Conservation (phyloP, 1,139 yeast species). For the Yamadazyma diddensiae region DNA sequence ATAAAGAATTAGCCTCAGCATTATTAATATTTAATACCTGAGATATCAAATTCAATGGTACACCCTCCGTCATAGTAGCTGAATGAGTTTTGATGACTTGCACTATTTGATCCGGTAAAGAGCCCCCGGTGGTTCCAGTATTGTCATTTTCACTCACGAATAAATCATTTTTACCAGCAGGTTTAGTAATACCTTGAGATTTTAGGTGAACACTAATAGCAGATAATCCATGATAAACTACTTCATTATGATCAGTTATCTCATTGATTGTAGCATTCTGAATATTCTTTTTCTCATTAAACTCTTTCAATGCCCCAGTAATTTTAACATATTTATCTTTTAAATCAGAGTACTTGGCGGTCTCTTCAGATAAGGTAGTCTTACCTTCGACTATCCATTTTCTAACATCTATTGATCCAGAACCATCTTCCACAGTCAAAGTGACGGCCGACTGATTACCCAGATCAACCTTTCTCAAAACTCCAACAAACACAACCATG, state of each 20-base stretch:
- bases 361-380: slow-evolving; percentile 31
- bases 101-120: slow-evolving; percentile 43
- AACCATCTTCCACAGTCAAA: slow-evolving; percentile 77
- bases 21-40: slow-evolving; percentile 52
- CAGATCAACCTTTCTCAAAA: slow-evolving; percentile 52
- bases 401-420: slow-evolving; percentile 70
- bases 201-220: slow-evolving; percentile 64
- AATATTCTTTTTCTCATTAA: slow-evolving; percentile 62
- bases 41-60: slow-evolving; percentile 59
- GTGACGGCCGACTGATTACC: slow-evolving; percentile 48
- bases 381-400: slow-evolving; percentile 63
- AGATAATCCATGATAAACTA: slow-evolving; percentile 71
- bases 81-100: slow-evolving; percentile 51
- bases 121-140: slow-evolving; percentile 11
- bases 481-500: slow-evolving; percentile 64
- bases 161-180: slow-evolving; percentile 21
- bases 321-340: slow-evolving; percentile 59
- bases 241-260: slow-evolving; percentile 69
- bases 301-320: slow-evolving; percentile 70
- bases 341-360: slow-evolving; percentile 30
- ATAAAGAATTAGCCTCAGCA: slow-evolving; percentile 46
- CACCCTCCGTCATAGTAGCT: slow-evolving; percentile 68
- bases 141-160: slow-evolving; percentile 43
- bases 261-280: slow-evolving; percentile 62
- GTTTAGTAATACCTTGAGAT: slow-evolving; percentile 38